phyloP scores from a whole-genome alignment of 2,329 filamentous ascomycete species.

The Dothideomycetes sp. region DNA sequence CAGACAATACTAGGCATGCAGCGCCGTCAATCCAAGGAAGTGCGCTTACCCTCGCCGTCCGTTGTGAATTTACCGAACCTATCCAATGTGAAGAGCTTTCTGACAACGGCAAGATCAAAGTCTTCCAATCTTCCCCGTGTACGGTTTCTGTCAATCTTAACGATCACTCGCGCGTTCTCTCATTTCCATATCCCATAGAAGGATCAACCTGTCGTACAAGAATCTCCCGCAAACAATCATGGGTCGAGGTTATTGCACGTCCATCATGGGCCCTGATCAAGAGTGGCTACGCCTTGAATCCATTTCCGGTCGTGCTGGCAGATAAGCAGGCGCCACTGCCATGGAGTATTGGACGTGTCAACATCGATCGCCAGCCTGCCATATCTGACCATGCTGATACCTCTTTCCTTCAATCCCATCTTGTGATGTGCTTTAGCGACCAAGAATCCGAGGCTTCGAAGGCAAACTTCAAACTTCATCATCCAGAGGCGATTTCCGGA shows the following conservation, averaged over 20 bases:
- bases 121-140: constrained; percentile 3
- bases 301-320: constrained; percentile 14
- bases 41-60: neutral
- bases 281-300: constrained; percentile 15
- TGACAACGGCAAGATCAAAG: neutral
- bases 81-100: neutral
- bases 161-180: neutral
- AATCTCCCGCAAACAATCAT: constrained; percentile 21
- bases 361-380: constrained; percentile 1
- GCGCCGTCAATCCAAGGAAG: neutral
- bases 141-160: neutral
- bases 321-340: neutral
- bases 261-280: constrained; percentile 5
- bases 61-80: neutral
- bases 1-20: neutral
- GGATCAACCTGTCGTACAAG: constrained; percentile 13
- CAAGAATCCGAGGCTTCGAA: neutral
- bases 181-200: constrained; percentile 15
- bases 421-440: constrained; percentile 1
- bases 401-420: constrained; percentile 4
- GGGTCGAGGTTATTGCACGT: constrained; percentile 20
- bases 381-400: neutral
- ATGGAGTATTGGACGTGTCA: constrained; percentile 1
- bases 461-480: neutral
- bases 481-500: neutral